Evolutionary conservation across 75 land plant species (phyloP), one percentile per base, ranked within the genome.

Genomic region (Adiantum capillusveneris): DNA sequence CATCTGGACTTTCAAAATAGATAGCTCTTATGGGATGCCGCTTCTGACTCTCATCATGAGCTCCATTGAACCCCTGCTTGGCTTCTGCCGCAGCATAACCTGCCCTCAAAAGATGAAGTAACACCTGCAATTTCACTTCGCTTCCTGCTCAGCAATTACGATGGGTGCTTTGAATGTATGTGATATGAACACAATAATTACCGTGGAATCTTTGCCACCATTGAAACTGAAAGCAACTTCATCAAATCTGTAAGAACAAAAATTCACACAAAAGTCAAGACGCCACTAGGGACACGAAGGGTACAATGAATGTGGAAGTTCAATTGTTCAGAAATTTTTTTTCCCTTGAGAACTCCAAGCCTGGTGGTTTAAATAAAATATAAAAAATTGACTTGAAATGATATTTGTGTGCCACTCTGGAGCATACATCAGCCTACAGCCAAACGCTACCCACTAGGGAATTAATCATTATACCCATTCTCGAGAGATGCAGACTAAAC

Each of bases 201-300:
- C 97, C 62, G 97, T 91, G 36, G 97, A 91, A 57, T 91, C 97
- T 43, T 91, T 91, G 26, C 97, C 97, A 34, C 97, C 97, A 78
- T 91, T 91, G 68, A 91, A 91, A 68, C 97, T 91, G 46, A 91
- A 84, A 11, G 97, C 93, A 57, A 87, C 84, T 71, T 87, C 87
- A 57, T 91, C 86, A 76, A 71, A 69, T 54, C 88, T 87, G 84
- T 52, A 22, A n/a, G 7, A 34, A 9, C 37, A 34, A 34, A 34
- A 3, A 34, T 9, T n/a, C n/a, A n/a, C n/a, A n/a, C n/a, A n/a
- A n/a, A n/a, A n/a, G n/a, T n/a, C n/a, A n/a, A n/a, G n/a, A n/a
- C n/a, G n/a, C n/a, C n/a, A n/a, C n/a, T n/a, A n/a, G n/a, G n/a
- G n/a, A n/a, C n/a, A n/a, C n/a, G n/a, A n/a, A n/a, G n/a, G n/a